phyloP scores from a whole-genome alignment of 2,329 filamentous ascomycete species.

The Hypoxylon sp. region DNA sequence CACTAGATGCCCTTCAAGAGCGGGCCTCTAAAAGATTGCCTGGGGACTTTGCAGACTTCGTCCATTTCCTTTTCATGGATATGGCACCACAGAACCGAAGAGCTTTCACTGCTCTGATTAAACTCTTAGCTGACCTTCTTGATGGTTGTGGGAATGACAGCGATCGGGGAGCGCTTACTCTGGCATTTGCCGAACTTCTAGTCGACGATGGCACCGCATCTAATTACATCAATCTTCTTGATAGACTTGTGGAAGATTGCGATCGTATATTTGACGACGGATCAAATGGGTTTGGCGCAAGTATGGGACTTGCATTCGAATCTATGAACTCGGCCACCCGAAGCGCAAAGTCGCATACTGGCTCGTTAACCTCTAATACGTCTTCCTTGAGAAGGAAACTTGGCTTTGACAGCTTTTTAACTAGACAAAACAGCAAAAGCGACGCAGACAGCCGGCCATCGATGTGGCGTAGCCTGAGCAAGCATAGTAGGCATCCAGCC shows the following conservation, averaged over 20 bases:
- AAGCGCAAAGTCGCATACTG: conserved; percentile 71
- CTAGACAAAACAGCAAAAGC: conserved; percentile 83
- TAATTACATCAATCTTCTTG: conserved; percentile 87
- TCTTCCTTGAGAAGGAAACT: conserved; percentile 89
- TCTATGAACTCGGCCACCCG: conserved; percentile 70
- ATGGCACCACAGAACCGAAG: conserved; percentile 78
- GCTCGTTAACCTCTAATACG: conserved; percentile 85
- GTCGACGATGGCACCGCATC: conserved; percentile 81
- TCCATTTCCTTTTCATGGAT: conserved; percentile 71
- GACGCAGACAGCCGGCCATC: conserved; percentile 77
- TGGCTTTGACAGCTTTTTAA: conserved; percentile 79
- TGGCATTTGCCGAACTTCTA: conserved; percentile 88
- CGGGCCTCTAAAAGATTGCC: conserved; percentile 74
- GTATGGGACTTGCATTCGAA: conserved; percentile 63
- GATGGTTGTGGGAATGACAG: conserved; percentile 92
- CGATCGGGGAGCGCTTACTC: conserved; percentile 87
- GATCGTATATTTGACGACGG: conserved; percentile 85
- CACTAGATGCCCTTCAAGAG: conserved; percentile 79
- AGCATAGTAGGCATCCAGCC: conserved; percentile 72
- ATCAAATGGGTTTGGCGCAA: conserved; percentile 51
- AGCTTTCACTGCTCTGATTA: conserved; percentile 85
- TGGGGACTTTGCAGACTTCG: conserved; percentile 78
- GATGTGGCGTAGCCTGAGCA: conserved; percentile 89
- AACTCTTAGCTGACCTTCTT: conserved; percentile 85
- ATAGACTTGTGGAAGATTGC: conserved; percentile 89